Evolutionary conservation across 1,284 basidiomycete genomes (phyloP).

Genomic region (Peniophora sp.): DNA sequence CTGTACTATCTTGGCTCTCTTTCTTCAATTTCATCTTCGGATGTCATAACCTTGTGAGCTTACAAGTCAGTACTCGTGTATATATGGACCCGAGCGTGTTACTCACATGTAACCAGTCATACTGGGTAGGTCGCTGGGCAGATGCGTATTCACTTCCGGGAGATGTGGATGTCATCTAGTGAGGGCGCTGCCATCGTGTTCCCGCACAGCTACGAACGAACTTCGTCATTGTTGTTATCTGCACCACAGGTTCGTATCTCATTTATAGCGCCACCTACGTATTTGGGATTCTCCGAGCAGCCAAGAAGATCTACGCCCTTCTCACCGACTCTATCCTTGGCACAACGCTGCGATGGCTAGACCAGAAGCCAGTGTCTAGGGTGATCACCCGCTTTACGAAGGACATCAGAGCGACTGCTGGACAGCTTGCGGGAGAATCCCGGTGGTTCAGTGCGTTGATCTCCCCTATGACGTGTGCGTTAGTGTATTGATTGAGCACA

Average conservation of each 20-base stretch:
- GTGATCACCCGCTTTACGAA: slow-evolving; percentile 53
- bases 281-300: slow-evolving; percentile 40
- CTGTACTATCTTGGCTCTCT: slow-evolving; percentile 24
- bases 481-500: slow-evolving; percentile 7
- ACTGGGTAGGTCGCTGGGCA: slow-evolving; percentile 39
- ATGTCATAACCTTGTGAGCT: slow-evolving; percentile 13
- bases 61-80: slow-evolving; percentile 1
- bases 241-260: slow-evolving; percentile 18
- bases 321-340: slow-evolving; percentile 52
- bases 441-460: slow-evolving; percentile 11
- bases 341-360: slow-evolving; percentile 50
- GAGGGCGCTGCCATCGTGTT: slow-evolving; percentile 5
- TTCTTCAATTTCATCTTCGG: slow-evolving; percentile 18
- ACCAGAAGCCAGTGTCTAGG: slow-evolving; percentile 48
- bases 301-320: slow-evolving; percentile 44
- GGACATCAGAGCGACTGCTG: slow-evolving; percentile 34
- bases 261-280: slow-evolving; percentile 25
- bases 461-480: no score
- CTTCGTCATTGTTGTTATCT: slow-evolving; percentile 21
- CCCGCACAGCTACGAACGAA: slow-evolving; percentile 21
- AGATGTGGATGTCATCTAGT: slow-evolving; percentile 22
- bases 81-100: slow-evolving; percentile 15
- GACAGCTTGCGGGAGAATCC: slow-evolving; percentile 24
- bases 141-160: slow-evolving; percentile 28
- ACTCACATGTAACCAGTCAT: slow-evolving; percentile 25